These are phyloP conservation scores for Fusarium buxicola DNA, from an alignment of 2,329 filamentous ascomycete species.

Conservation along the genomic window DNA sequence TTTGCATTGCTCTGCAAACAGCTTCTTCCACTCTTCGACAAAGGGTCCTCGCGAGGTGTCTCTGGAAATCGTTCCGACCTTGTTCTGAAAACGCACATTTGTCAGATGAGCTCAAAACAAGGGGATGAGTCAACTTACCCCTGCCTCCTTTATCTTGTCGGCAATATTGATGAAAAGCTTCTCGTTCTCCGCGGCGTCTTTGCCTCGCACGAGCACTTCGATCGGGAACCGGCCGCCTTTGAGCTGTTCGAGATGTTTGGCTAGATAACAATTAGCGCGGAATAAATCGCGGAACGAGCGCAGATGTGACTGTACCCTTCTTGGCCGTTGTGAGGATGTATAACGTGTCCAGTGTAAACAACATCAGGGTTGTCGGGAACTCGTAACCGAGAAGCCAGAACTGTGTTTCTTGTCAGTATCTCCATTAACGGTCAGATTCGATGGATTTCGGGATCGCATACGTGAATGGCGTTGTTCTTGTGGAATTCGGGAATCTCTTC, in stretches of 20 bases:
- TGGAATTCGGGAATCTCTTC: conserved; percentile 88
- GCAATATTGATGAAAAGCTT: conserved; percentile 88
- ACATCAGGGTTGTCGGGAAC: conserved; percentile 94
- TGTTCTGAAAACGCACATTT: conserved; percentile 69
- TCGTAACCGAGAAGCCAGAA: conserved; percentile 99
- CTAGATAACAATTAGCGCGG: conserved; percentile 61
- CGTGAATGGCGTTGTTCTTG: conserved; percentile 97
- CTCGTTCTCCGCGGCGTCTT: conserved; percentile 90
- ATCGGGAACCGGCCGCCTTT: conserved; percentile 93
- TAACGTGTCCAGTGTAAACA: conserved; percentile 88
- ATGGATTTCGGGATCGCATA: conserved; percentile 58
- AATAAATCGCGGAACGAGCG: conserved; percentile 7
- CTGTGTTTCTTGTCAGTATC: conserved; percentile 59
- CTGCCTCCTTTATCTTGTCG: conserved; percentile 87
- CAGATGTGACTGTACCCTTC: conserved; percentile 74
- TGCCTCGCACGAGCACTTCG: conserved; percentile 90
- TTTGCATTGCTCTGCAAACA: conserved; percentile 81
- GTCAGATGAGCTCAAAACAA: conserved; percentile 21
- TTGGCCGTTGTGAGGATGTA: conserved; percentile 97
- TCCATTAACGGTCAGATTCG: conserved; percentile 2
- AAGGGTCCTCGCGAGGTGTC: conserved; percentile 89
- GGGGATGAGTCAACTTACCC: conserved; percentile 67
- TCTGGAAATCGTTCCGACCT: conserved; percentile 87
- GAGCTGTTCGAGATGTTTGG: conserved; percentile 90
- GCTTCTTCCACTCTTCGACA: conserved; percentile 94